Conservation (phyloP, 2,329 filamentous ascomycete species). For the Macrophomina pseudophaseolina region DNA sequence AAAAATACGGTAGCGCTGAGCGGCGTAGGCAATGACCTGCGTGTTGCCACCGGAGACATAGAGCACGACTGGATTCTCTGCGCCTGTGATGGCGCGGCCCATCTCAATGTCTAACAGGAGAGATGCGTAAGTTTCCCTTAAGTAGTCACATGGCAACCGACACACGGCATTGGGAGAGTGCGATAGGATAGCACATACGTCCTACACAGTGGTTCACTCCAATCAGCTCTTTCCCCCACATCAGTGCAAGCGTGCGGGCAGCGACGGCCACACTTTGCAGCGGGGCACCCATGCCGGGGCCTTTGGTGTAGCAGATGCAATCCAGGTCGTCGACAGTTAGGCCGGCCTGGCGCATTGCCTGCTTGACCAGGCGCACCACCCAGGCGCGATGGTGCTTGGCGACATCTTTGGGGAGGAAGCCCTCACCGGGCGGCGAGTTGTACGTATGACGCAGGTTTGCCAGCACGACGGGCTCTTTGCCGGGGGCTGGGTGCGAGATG, state of each 20-base stretch:
- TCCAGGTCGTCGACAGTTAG: conserved; percentile 67
- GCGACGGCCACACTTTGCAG: conserved; percentile 85
- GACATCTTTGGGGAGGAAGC: conserved; percentile 96
- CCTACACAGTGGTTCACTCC: conserved; percentile 98
- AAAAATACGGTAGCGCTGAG: conserved; percentile 95
- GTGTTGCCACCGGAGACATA: conserved; percentile 97
- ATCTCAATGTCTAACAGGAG: conserved; percentile 79
- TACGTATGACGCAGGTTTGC: conserved; percentile 96
- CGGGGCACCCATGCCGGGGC: conserved; percentile 95
- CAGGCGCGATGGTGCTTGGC: conserved; percentile 87
- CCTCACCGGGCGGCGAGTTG: conserved; percentile 86
- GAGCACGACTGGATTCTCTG: conserved; percentile 88
- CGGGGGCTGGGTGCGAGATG: conserved; percentile 72
- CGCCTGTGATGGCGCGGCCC: conserved; percentile 90
- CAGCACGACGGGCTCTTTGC: conserved; percentile 64
- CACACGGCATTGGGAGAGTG: background rate
- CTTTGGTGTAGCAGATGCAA: conserved; percentile 94
- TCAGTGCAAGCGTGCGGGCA: conserved; percentile 77
- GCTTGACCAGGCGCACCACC: conserved; percentile 81
- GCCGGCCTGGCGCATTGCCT: conserved; percentile 73
- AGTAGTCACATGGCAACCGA: background rate
- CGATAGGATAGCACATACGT: conserved; percentile 53
- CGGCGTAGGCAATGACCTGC: conserved; percentile 95
- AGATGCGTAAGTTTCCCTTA: background rate
- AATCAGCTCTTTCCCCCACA: conserved; percentile 89